phyloP scores from a whole-genome alignment of 345 rosid genomes.

The Eucalyptus cladocalyx region DNA sequence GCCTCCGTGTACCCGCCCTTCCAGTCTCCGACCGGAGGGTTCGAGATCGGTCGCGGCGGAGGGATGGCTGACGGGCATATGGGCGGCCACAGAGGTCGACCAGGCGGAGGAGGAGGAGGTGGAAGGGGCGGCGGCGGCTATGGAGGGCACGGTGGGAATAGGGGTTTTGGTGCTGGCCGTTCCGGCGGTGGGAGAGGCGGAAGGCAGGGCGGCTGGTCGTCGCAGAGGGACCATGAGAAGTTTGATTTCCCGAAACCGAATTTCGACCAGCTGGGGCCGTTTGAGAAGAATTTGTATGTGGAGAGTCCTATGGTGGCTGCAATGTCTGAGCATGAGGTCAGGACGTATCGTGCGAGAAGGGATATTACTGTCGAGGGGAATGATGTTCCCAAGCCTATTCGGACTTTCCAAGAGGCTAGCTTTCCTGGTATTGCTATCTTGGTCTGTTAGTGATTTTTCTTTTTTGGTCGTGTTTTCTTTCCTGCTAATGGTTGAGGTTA shows the following conservation, averaged over 20 bases:
- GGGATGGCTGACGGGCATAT: background rate
- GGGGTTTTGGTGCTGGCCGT: slow-evolving; percentile 11
- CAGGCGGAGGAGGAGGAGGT: background rate
- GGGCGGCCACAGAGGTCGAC: slow-evolving; percentile 11
- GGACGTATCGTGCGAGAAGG: slow-evolving; percentile 37
- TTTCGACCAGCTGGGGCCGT: slow-evolving; percentile 69
- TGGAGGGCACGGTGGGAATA: slow-evolving; percentile 8
- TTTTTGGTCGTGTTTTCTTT: background rate
- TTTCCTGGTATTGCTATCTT: slow-evolving; percentile 51
- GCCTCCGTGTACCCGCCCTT: slow-evolving; percentile 25
- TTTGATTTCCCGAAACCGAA: slow-evolving; percentile 62
- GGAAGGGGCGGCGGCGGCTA: background rate
- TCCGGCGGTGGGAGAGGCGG: slow-evolving; percentile 24
- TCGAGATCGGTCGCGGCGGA: slow-evolving; percentile 31
- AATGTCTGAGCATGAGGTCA: slow-evolving; percentile 64
- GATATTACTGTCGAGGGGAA: slow-evolving; percentile 77
- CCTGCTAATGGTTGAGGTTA: background rate
- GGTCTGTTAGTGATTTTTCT: background rate
- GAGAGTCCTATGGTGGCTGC: slow-evolving; percentile 55
- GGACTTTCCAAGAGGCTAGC: slow-evolving; percentile 70
- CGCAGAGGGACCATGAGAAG: slow-evolving; percentile 47
- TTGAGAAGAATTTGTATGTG: slow-evolving; percentile 76
- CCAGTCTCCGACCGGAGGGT: slow-evolving; percentile 45
- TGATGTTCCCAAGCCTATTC: slow-evolving; percentile 75
- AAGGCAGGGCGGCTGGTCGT: slow-evolving; percentile 36